Percentiles rank a stretch among this genome's conserved stretches.
phyloP scores from a whole-genome alignment of 768 basidiomycete species.

The Boletus edulis region DNA sequence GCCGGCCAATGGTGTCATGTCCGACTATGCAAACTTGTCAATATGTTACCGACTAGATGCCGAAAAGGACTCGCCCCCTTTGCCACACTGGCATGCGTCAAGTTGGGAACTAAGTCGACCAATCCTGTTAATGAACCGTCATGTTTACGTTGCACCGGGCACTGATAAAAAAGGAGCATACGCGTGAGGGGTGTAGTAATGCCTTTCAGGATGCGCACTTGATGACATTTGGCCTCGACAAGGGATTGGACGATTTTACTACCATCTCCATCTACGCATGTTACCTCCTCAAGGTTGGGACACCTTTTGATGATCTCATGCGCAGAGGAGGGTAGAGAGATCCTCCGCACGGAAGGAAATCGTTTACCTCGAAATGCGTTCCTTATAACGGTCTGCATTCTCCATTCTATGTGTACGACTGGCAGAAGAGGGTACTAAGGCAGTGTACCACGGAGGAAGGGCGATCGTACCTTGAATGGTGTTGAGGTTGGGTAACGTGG shows the following conservation, averaged over 20 bases:
- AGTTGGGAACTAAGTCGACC: too few species aligned
- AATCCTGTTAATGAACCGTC: too few species aligned
- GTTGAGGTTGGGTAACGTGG: constrained; percentile 4
- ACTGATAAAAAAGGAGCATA: too few species aligned
- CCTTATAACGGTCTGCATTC: neutral
- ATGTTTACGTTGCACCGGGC: too few species aligned
- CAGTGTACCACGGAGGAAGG: neutral
- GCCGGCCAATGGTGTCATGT: neutral
- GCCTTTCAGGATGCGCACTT: constrained; percentile 1
- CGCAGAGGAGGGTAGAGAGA: neutral
- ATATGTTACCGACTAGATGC: too few species aligned
- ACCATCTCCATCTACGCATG: constrained; percentile 3
- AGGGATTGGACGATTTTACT: constrained; percentile 4
- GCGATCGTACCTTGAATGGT: constrained; percentile 2
- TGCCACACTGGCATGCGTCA: too few species aligned
- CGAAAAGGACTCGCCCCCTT: too few species aligned
- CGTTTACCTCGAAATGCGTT: constrained; percentile 1
- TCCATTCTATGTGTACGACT: constrained; percentile 5
- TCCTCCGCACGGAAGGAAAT: constrained; percentile 9
- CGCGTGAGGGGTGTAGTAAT: too few species aligned
- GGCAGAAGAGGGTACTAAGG: neutral
- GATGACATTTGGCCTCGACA: constrained; percentile 1
- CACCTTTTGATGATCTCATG: constrained; percentile 9
- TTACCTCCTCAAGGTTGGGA: constrained; percentile 9
- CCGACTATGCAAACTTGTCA: too few species aligned